A percentile compares a stretch with the other conserved stretches of the same genome.
These are phyloP conservation scores for Boletus patriciae DNA, from an alignment of 768 basidiomycete species.

Conservation along the genomic window DNA sequence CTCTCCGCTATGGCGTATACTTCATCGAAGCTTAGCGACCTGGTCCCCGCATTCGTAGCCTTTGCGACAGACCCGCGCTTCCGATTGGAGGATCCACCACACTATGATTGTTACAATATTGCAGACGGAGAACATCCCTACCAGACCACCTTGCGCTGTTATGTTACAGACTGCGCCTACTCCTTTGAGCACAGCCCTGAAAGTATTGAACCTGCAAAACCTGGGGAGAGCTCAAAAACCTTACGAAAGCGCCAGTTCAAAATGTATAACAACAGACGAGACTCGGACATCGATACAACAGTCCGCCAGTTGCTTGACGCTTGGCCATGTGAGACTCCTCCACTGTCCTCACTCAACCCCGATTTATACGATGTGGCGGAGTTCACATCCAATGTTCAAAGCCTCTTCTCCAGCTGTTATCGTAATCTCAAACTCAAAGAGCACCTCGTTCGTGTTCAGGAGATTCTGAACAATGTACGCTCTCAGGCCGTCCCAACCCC, in stretches of 20 bases:
- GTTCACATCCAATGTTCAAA: background rate
- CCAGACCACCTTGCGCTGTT: background rate
- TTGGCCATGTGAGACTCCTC: slow-evolving; percentile 25
- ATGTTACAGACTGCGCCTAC: background rate
- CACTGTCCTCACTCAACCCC: background rate
- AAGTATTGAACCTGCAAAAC: background rate
- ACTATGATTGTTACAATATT: slow-evolving; percentile 10
- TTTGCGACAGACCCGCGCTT: slow-evolving; percentile 22
- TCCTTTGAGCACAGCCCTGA: slow-evolving; percentile 19
- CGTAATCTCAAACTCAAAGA: slow-evolving; percentile 16
- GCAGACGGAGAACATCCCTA: slow-evolving; percentile 11
- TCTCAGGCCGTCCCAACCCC: background rate
- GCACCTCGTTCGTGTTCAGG: slow-evolving; percentile 16
- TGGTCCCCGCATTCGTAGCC: slow-evolving; percentile 33
- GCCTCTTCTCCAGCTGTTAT: slow-evolving; percentile 17
- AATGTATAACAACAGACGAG: slow-evolving; percentile 7
- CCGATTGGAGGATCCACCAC: slow-evolving; percentile 16
- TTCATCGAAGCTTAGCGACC: slow-evolving; percentile 7
- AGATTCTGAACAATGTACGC: background rate
- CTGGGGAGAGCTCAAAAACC: background rate
- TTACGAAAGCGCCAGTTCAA: slow-evolving; percentile 5
- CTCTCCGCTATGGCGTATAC: slow-evolving; percentile 36
- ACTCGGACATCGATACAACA: slow-evolving; percentile 1
- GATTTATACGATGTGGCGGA: slow-evolving; percentile 1
- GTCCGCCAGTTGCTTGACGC: background rate